Percentiles rank a stretch among this genome's conserved stretches.
phyloP scores from a whole-genome alignment of 164 flowering plant genomes.

The Annona squamosa region DNA sequence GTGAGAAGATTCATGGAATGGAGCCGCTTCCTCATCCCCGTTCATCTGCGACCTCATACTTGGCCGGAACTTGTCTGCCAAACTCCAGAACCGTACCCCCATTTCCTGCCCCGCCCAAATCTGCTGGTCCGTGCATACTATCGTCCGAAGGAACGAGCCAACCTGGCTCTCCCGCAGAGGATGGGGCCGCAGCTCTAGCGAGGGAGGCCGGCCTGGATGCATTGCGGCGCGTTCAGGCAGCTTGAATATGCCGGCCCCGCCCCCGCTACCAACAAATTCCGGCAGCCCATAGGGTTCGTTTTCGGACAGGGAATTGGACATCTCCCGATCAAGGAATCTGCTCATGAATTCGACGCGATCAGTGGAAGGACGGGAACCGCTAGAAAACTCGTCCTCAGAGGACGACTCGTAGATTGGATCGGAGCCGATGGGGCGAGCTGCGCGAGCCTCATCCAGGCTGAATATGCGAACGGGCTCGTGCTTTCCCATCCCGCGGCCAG shows the following conservation, averaged over 20 bases:
- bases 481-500: constrained; percentile 17
- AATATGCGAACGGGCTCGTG: constrained; percentile 40
- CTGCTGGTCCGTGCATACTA: constrained; percentile 62
- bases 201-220: constrained; percentile 75
- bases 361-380: constrained; percentile 12
- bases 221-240: constrained; percentile 63
- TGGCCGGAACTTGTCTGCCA: constrained; percentile 1
- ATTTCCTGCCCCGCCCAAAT: constrained; percentile 89
- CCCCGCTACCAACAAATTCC: constrained; percentile 65
- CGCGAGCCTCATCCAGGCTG: constrained; percentile 58
- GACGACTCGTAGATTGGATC: constrained; percentile 23
- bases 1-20: constrained; percentile 54
- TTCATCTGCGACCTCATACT: constrained; percentile 32
- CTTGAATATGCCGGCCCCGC: constrained; percentile 56
- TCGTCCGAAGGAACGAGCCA: constrained; percentile 61
- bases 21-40: constrained; percentile 86
- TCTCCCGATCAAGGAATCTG: constrained; percentile 10
- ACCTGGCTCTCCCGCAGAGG: constrained; percentile 83
- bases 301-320: constrained; percentile 11
- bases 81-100: constrained; percentile 66
- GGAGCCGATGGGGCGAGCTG: constrained; percentile 15
- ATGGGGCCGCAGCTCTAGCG: constrained; percentile 85
- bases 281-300: constrained; percentile 29
- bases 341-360: constrained; percentile 5
- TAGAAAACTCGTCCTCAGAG: constrained; percentile 33